Conservation (phyloP, 1,139 yeast species). For the Nakaseomyces glabratus region DNA sequence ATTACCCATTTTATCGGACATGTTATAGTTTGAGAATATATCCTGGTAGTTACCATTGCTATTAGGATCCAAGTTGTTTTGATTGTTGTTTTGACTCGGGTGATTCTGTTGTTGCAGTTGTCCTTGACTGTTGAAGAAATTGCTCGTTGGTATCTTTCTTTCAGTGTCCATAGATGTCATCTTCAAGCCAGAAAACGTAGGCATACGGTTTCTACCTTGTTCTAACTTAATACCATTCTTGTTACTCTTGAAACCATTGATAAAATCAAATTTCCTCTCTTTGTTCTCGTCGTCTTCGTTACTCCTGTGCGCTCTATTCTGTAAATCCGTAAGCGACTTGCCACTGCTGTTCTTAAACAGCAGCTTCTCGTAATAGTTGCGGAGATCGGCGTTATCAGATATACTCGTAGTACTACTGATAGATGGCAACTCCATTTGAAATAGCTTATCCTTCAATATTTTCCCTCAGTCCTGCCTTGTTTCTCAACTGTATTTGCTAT, state of each 20-base stretch:
- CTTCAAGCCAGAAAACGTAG: constrained; percentile 11
- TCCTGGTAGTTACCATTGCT: constrained; percentile 1
- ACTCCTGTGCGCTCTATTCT: constrained; percentile 2
- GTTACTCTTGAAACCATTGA: constrained; percentile 20
- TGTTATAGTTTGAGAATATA: constrained; percentile 4
- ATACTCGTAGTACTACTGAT: constrained; percentile 30
- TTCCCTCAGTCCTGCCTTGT: no score
- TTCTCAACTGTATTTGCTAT: no score
- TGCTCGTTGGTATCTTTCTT: not conserved
- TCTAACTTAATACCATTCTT: constrained; percentile 3
- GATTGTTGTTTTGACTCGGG: no score
- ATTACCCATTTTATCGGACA: not conserved
- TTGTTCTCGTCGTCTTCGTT: not conserved
- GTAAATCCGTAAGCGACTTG: constrained; percentile 28
- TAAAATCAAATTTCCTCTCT: constrained; percentile 19
- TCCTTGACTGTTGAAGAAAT: not conserved
- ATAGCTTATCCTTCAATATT: no score
- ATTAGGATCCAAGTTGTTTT: no score
- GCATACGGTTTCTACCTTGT: constrained; percentile 7
- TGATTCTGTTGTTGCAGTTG: no score
- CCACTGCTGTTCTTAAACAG: constrained; percentile 29
- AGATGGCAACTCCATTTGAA: constrained; percentile 26
- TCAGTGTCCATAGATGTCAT: constrained; percentile 8
- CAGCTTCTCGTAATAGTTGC: constrained; percentile 29
- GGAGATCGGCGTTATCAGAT: constrained; percentile 29